phyloP scores from a whole-genome alignment of 169 alveolate species.

The Cryptosporidium sp. region DNA sequence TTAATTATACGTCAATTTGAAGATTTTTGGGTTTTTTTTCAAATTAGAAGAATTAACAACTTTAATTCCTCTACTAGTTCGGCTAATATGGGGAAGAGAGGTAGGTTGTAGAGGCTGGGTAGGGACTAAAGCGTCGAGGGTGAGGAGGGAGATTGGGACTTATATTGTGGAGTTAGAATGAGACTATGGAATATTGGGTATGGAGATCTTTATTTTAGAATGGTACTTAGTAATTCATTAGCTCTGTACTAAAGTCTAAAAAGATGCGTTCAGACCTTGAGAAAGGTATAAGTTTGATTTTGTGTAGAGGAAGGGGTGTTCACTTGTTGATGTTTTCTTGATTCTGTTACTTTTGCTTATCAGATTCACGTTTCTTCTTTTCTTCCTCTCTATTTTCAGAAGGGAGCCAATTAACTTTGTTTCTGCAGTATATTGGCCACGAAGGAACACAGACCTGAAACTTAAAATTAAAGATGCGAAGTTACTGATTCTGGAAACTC shows the following conservation, averaged over 20 bases:
- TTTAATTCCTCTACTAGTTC: too few relatives aligned
- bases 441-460: constrained; percentile 63
- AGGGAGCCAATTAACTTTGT: constrained; percentile 70
- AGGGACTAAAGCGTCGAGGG: too few relatives aligned
- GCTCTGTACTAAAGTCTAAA: too few relatives aligned
- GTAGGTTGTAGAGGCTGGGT: too few relatives aligned
- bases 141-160: too few relatives aligned
- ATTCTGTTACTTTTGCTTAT: neutral
- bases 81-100: too few relatives aligned
- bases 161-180: too few relatives aligned
- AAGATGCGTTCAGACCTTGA: neutral
- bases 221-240: too few relatives aligned
- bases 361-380: neutral
- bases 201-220: too few relatives aligned
- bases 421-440: constrained; percentile 73
- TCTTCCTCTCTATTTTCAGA: constrained; percentile 36
- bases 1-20: neutral
- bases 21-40: neutral
- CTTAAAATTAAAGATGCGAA: neutral
- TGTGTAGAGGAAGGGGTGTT: neutral
- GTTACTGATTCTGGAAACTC: neutral
- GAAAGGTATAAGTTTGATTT: neutral
- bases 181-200: too few relatives aligned
- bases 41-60: too few relatives aligned
- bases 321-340: neutral